Percentiles rank a stretch among this genome's conserved stretches.
phyloP scores from a whole-genome alignment of 2,329 filamentous ascomycete genomes.

The Teratosphaeria gauchensis region DNA sequence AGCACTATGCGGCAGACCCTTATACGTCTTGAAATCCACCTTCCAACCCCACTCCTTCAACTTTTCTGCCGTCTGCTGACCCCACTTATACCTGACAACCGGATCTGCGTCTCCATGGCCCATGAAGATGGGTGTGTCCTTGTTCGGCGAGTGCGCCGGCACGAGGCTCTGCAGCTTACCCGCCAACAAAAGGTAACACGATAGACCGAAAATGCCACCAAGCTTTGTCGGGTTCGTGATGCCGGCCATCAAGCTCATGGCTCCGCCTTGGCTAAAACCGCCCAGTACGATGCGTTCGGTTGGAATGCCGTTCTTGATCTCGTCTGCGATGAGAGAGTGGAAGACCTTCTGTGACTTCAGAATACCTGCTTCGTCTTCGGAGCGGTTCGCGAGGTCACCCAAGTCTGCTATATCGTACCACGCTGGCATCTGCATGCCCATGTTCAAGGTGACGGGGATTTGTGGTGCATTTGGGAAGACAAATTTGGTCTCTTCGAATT shows the following conservation, averaged over 20 bases:
- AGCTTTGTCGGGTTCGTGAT: conserved; percentile 65
- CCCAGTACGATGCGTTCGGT: conserved; percentile 76
- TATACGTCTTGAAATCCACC: conserved; percentile 70
- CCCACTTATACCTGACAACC: conserved; percentile 61
- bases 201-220: conserved; percentile 80
- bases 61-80: conserved; percentile 54
- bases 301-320: conserved; percentile 72
- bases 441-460: conserved; percentile 43
- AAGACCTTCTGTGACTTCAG: conserved; percentile 64
- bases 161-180: conserved; percentile 33
- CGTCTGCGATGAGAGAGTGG: conserved; percentile 66
- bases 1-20: conserved; percentile 65
- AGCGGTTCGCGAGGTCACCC: conserved; percentile 36
- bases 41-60: conserved; percentile 62
- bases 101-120: conserved; percentile 73
- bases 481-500: conserved; percentile 85
- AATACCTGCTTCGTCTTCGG: conserved; percentile 65
- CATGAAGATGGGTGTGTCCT: conserved; percentile 74
- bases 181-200: conserved; percentile 67
- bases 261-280: conserved; percentile 78
- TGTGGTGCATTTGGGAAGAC: conserved; percentile 81
- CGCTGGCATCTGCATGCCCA: conserved; percentile 71
- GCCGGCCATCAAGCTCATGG: conserved; percentile 73
- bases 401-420: conserved; percentile 67
- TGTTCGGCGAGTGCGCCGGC: conserved; percentile 37